Conservation (phyloP, 1,284 basidiomycete species). For the Ceratobasidium sp. region DNA sequence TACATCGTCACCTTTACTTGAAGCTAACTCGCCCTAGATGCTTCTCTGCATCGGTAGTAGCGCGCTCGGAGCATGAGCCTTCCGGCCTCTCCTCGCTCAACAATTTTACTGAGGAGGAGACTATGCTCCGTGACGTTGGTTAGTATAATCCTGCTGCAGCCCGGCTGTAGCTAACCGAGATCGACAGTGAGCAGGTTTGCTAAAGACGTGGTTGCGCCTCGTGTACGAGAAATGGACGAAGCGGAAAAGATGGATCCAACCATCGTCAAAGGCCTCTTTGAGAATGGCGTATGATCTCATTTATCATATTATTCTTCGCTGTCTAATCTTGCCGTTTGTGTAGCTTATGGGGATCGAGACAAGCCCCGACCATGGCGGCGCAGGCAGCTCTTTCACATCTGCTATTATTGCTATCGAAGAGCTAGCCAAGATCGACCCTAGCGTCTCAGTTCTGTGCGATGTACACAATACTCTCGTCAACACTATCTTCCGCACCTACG, state of each 20-base stretch:
- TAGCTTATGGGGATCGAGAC: conserved; percentile 99
- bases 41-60: conserved; percentile 22
- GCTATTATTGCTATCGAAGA: conserved; percentile 98
- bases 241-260: conserved; percentile 93
- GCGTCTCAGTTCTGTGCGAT: conserved; percentile 96
- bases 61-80: conserved; percentile 18
- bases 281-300: conserved; percentile 82
- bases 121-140: conserved; percentile 92
- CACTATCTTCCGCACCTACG: conserved; percentile 93
- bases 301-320: background rate
- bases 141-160: conserved; percentile 48
- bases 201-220: conserved; percentile 88
- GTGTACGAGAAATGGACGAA: conserved; percentile 98
- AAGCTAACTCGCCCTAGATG: conserved; percentile 21
- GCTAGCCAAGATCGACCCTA: conserved; percentile 95
- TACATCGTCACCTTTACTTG: background rate
- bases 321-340: background rate
- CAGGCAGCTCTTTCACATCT: conserved; percentile 92
- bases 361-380: conserved; percentile 83
- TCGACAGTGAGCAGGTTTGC: conserved; percentile 87
- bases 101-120: conserved; percentile 90
- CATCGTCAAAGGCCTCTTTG: conserved; percentile 91
- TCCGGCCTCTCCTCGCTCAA: conserved; percentile 71
- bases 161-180: background rate
- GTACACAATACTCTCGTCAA: conserved; percentile 99